Evolutionary conservation across 1,284 basidiomycete species (phyloP).

Genomic region (Ganoderma sinense): DNA sequence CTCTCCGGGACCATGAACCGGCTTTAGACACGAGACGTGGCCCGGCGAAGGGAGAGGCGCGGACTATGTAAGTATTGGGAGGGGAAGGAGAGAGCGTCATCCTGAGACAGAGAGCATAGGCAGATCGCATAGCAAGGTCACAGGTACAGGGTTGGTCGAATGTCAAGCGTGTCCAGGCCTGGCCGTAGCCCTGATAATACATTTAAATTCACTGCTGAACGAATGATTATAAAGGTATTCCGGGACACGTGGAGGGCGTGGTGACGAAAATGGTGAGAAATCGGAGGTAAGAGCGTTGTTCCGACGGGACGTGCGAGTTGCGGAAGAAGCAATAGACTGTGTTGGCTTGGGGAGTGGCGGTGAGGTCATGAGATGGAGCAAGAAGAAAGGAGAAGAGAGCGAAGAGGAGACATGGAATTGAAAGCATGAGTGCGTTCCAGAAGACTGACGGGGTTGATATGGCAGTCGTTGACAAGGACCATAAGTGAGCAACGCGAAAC

Average conservation of each 20-base stretch:
- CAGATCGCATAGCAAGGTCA: too few relatives aligned
- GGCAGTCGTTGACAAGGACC: background rate
- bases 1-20: too few relatives aligned
- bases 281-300: background rate
- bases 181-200: too few relatives aligned
- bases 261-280: background rate
- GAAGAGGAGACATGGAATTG: background rate
- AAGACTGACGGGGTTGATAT: background rate
- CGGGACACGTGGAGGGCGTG: background rate
- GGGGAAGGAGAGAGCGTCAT: background rate
- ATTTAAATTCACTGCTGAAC: too few relatives aligned
- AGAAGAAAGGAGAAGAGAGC: background rate
- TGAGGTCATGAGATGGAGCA: background rate
- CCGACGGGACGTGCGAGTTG: background rate
- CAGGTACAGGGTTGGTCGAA: too few relatives aligned
- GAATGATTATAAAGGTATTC: background rate
- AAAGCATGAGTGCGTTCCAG: background rate
- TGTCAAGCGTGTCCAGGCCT: too few relatives aligned
- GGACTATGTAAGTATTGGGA: background rate
- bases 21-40: background rate
- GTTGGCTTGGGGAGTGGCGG: background rate
- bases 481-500: background rate
- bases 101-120: background rate
- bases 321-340: background rate
- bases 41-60: background rate